Evolutionary conservation across 2,329 filamentous ascomycete genomes (phyloP), one percentile per base, ranked within the genome.

Genomic region (Nemania bipapillata): DNA sequence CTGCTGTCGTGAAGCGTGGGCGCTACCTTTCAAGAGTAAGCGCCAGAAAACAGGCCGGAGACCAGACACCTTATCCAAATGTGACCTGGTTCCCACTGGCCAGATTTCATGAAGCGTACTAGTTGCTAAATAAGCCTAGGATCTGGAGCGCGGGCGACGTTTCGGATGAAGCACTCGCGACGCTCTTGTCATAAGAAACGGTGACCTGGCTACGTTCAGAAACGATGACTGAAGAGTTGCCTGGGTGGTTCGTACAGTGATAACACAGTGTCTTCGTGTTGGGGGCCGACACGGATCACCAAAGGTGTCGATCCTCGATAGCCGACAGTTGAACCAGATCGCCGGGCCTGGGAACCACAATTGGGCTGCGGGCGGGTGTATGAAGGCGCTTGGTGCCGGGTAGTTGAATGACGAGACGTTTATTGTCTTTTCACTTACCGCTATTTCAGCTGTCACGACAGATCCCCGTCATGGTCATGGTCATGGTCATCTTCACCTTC

Each of bases 321-420:
- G 70, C 75, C 75, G 76, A 70, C 70, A 73, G 74, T 69, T 73
- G 74, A 76, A 72, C 75, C 76, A 77, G 76, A 77, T 77, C 75
- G 75, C 70, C 66, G 76, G 76, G 76, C 71, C 70, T 56, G 47
- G 54, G 63, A 66, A 71, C 69, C 63, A 67, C 47, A 67, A 55
- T 42, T 60, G 52, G 42, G 61, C 45, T 15, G 54, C 53, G 63
- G 57, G 40, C 56, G 63, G 64, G 58, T 54, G 54, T 53, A 55
- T 45, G 47, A 62, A 56, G 58, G 30, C 30, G 37, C 35, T 30
- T 40, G 28, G 35, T 64, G 60, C 28, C 60, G 65, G 53, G 53
- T 63, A 49, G 50, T 54, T 50, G 50, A 69, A 53, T 60, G 64
- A 69, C 57, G 57, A 69, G 66, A 62, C 63, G 63, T 61, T 67